Evolutionary conservation across 345 rosid genomes (phyloP).

Genomic region (Corchorus capsularis): DNA sequence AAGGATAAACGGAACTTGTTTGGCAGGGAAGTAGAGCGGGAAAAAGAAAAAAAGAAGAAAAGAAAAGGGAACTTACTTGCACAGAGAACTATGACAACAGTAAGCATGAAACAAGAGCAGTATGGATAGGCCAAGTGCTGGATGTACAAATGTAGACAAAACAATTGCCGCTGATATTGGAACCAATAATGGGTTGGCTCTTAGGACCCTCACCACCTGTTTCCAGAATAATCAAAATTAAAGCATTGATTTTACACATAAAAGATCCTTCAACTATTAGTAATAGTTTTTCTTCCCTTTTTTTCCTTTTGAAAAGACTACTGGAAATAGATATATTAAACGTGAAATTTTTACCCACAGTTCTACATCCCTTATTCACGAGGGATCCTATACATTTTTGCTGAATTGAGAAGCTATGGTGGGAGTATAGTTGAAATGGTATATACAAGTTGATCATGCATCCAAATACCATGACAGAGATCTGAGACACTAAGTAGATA

Average conservation of each 20-base stretch:
- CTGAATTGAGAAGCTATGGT: not conserved
- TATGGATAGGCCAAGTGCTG: conserved; percentile 79
- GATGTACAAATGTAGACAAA: conserved; percentile 79
- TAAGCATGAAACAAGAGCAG: conserved; percentile 64
- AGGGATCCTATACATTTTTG: not conserved
- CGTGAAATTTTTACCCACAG: not conserved
- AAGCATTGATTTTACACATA: conserved; percentile 17
- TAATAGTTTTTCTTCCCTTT: too few relatives aligned
- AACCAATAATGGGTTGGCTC: conserved; percentile 57
- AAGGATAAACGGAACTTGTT: not conserved
- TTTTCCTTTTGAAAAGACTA: too few relatives aligned
- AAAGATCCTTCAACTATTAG: conserved; percentile 12
- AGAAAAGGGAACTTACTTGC: conserved; percentile 49
- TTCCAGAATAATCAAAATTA: conserved; percentile 26
- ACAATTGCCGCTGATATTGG: conserved; percentile 55
- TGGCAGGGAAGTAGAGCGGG: too few relatives aligned
- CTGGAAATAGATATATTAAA: not conserved
- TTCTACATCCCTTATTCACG: conserved; percentile 4
- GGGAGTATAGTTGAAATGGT: not conserved
- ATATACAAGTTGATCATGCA: not conserved
- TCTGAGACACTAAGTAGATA: not conserved
- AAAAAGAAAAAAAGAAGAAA: too few relatives aligned
- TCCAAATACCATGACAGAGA: conserved; percentile 2
- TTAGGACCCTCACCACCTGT: conserved; percentile 75
- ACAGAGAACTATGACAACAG: conserved; percentile 76